These are phyloP conservation scores for Neonectria faginata DNA, from an alignment of 2,329 filamentous ascomycete species.

Conservation along the genomic window DNA sequence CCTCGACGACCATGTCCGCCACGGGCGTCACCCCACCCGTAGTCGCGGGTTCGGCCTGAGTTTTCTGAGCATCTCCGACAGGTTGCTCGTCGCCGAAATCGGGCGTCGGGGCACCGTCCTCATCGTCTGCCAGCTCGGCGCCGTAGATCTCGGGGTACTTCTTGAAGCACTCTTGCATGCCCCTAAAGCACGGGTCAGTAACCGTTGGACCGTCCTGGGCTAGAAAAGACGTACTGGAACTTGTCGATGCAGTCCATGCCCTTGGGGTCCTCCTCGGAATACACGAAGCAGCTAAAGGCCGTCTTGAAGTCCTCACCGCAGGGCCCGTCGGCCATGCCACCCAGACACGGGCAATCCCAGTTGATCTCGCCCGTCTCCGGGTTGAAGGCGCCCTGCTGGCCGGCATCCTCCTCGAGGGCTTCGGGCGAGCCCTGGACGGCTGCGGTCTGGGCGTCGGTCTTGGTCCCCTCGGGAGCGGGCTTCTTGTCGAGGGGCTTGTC, in stretches of 20 bases:
- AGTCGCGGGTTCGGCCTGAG: constrained; percentile 10
- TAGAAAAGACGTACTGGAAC: constrained; percentile 79
- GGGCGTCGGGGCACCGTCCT: constrained; percentile 54
- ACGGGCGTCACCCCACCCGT: neutral
- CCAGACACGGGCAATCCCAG: constrained; percentile 98
- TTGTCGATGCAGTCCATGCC: constrained; percentile 98
- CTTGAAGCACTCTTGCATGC: constrained; percentile 98
- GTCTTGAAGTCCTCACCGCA: constrained; percentile 96
- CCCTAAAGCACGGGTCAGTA: constrained; percentile 64
- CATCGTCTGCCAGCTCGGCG: constrained; percentile 84
- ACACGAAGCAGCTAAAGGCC: constrained; percentile 99
- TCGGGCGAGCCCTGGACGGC: constrained; percentile 56
- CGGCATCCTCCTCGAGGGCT: constrained; percentile 81
- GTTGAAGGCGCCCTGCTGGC: constrained; percentile 93
- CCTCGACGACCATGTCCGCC: constrained; percentile 4
- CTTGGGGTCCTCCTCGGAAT: constrained; percentile 93
- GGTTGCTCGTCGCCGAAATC: constrained; percentile 47
- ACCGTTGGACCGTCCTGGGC: neutral
- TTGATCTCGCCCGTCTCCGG: constrained; percentile 99
- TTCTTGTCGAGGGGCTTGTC: constrained; percentile 44
- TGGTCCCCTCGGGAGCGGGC: constrained; percentile 40
- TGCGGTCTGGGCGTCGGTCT: constrained; percentile 42
- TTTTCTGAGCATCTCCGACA: constrained; percentile 31
- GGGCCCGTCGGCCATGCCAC: constrained; percentile 95
- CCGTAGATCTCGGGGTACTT: constrained; percentile 94